These are phyloP conservation scores for Aspergillus tamarii DNA, from an alignment of 2,329 filamentous ascomycete species.

Conservation along the genomic window DNA sequence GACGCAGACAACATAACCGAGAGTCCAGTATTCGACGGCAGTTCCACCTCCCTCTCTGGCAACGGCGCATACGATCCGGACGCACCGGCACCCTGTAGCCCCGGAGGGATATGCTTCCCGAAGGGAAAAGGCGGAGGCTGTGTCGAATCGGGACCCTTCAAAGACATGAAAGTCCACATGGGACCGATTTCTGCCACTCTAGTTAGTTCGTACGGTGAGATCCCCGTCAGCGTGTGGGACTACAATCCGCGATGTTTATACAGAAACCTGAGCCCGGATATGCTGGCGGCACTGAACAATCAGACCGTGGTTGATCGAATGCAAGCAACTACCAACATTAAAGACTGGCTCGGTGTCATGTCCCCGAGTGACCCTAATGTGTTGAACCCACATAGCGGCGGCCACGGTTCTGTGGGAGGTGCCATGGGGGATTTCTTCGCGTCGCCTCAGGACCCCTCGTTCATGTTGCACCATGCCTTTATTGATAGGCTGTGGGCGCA, in stretches of 20 bases:
- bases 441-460: conserved; percentile 29
- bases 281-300: not conserved
- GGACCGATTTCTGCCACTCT: not conserved
- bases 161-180: conserved; percentile 10
- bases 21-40: conserved; percentile 16
- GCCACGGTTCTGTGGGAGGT: conserved; percentile 5
- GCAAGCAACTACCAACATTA: not conserved
- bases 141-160: conserved; percentile 14
- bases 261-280: conserved; percentile 8
- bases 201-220: not conserved
- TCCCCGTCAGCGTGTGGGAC: conserved; percentile 12
- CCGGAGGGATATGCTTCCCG: not conserved
- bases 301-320: not conserved
- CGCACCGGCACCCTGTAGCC: not conserved
- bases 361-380: not conserved
- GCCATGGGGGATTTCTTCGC: conserved; percentile 14
- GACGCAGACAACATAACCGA: conserved; percentile 8
- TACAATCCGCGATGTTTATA: conserved; percentile 15
- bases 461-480: conserved; percentile 37
- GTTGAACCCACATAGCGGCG: not conserved
- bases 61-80: conserved; percentile 24
- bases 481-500: conserved; percentile 34
- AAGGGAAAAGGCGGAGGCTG: conserved; percentile 8
- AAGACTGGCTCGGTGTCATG: not conserved
- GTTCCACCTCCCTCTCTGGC: conserved; percentile 20